Conservation (phyloP, 179 eudicot species). For the Monotropa hypopitys region DNA sequence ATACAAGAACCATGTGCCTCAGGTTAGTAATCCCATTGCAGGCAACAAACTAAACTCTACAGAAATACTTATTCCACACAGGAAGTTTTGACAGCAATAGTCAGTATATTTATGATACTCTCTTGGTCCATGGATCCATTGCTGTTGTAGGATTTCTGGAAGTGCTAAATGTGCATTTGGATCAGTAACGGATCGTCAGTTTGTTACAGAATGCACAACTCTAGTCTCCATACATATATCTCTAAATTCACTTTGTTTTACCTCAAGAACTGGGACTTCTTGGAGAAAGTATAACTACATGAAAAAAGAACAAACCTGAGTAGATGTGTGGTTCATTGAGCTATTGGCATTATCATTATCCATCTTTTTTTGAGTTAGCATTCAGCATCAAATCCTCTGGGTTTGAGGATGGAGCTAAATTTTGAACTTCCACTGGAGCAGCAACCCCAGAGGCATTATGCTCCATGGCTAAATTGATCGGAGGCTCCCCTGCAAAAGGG, state of each 20-base stretch:
- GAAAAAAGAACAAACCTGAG: constrained; percentile 36
- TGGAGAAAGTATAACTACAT: not conserved
- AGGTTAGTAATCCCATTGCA: not conserved
- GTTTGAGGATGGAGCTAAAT: constrained; percentile 18
- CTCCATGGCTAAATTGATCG: constrained; percentile 19
- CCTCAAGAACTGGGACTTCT: constrained; percentile 1
- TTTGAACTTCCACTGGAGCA: constrained; percentile 16
- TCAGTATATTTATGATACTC: not conserved
- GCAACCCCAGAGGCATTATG: constrained; percentile 20
- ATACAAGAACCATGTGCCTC: not conserved
- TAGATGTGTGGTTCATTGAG: constrained; percentile 21
- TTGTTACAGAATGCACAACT: not conserved
- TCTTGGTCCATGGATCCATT: not conserved
- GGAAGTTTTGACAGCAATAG: not conserved
- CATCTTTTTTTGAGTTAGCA: constrained; percentile 18
- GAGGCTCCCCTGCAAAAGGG: constrained; percentile 24
- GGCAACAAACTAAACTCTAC: not conserved
- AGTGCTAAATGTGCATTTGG: not conserved
- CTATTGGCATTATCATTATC: constrained; percentile 22
- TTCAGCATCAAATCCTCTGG: constrained; percentile 13
- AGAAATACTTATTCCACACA: not conserved
- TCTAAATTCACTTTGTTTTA: not conserved
- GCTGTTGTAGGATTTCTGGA: not conserved
- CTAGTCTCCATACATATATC: not conserved
- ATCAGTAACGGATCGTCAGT: not conserved